A percentile compares a stretch with the other conserved stretches of the same genome.
Evolutionary conservation across 164 flowering plant genomes (phyloP).

Genomic region (Protea cynaroides): DNA sequence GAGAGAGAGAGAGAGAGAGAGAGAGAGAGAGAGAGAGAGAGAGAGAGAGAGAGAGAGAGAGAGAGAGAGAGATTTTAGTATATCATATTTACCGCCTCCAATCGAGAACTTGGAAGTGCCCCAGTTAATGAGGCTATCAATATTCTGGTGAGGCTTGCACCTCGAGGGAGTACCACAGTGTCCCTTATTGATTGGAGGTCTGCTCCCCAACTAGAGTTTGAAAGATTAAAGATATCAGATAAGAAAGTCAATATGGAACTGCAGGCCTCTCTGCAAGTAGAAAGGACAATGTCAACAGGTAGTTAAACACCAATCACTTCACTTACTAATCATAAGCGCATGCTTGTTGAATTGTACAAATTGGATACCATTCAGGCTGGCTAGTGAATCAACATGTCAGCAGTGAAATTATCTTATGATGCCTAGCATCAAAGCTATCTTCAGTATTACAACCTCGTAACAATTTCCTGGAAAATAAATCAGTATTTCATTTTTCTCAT

Average conservation of each 20-base stretch:
- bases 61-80: neutral
- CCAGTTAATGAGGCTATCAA: constrained; percentile 87
- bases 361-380: neutral
- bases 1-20: constrained; percentile 1
- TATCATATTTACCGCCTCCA: constrained; percentile 54
- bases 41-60: neutral
- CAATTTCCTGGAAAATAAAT: no score
- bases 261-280: constrained; percentile 83
- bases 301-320: neutral
- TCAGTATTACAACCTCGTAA: no score
- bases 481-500: no score
- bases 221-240: constrained; percentile 78
- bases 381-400: neutral
- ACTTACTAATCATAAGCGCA: neutral
- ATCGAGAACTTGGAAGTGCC: constrained; percentile 86
- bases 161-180: constrained; percentile 75
- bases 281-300: neutral
- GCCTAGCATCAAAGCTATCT: no score
- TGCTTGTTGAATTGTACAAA: neutral
- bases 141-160: constrained; percentile 66
- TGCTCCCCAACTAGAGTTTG: constrained; percentile 49
- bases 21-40: constrained; percentile 3
- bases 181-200: constrained; percentile 56
- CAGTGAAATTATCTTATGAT: neutral
- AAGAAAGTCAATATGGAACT: constrained; percentile 88